A percentile compares a stretch with the other conserved stretches of the same genome.
These are phyloP conservation scores for Phytophthora parvispora DNA, from an alignment of 352 stramenopile species.

Conservation along the genomic window DNA sequence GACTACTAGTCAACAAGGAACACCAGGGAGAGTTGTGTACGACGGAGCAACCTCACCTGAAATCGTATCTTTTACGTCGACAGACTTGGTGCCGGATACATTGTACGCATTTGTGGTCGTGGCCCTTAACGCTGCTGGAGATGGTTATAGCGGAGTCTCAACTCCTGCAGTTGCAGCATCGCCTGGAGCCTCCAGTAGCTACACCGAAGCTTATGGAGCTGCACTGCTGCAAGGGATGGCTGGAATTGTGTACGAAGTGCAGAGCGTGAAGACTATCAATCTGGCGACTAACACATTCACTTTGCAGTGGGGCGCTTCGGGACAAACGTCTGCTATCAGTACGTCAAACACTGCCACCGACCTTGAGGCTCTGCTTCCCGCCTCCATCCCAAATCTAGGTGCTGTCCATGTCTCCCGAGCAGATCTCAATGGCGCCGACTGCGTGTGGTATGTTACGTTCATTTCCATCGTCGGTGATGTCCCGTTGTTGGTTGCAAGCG, in stretches of 20 bases:
- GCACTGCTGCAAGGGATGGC: constrained; percentile 93
- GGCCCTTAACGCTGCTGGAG: constrained; percentile 93
- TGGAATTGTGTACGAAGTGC: constrained; percentile 96
- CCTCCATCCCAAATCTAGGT: constrained; percentile 45
- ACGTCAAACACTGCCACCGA: constrained; percentile 51
- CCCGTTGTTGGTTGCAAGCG: constrained; percentile 65
- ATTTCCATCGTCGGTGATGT: constrained; percentile 84
- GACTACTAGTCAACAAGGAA: constrained; percentile 86
- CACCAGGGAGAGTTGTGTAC: constrained; percentile 92
- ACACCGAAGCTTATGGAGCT: constrained; percentile 92
- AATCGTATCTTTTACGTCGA: constrained; percentile 77
- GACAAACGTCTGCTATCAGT: constrained; percentile 49
- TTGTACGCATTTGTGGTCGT: constrained; percentile 95
- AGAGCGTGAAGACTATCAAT: constrained; percentile 83
- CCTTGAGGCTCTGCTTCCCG: constrained; percentile 52
- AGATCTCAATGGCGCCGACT: constrained; percentile 58
- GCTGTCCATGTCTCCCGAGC: constrained; percentile 71
- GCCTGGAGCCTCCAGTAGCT: constrained; percentile 84
- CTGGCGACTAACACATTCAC: constrained; percentile 57
- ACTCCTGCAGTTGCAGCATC: constrained; percentile 95
- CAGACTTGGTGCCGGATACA: constrained; percentile 89
- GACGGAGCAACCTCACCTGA: constrained; percentile 90
- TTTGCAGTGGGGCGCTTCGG: constrained; percentile 49
- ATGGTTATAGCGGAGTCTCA: constrained; percentile 86
- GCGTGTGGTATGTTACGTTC: constrained; percentile 91